Conservation (phyloP, 2,329 filamentous ascomycete species). For the Endoconidiophora laricicola region DNA sequence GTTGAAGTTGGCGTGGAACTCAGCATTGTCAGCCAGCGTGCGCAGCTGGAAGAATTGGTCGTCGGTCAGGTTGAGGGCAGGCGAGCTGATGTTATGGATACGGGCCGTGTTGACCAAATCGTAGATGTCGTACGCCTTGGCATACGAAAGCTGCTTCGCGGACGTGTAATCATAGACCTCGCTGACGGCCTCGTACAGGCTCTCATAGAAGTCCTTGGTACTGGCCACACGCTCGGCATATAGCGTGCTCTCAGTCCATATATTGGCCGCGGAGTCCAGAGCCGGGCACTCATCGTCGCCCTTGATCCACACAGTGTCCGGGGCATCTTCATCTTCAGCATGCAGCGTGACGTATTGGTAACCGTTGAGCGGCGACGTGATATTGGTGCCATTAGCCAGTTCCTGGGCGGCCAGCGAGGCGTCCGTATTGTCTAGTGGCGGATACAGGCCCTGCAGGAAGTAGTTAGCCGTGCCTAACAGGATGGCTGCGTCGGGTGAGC, state of each 20-base stretch:
- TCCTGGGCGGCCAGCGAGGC: conserved; percentile 17
- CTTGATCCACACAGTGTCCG: conserved; percentile 23
- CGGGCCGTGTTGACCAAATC: conserved; percentile 22
- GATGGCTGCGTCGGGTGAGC: conserved; percentile 20
- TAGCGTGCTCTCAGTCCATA: conserved; percentile 18
- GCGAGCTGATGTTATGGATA: conserved; percentile 20
- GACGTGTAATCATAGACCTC: conserved; percentile 20
- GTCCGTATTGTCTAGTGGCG: conserved; percentile 18
- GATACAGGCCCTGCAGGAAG: conserved; percentile 23
- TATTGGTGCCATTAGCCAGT: conserved; percentile 20
- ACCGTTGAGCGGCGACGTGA: conserved; percentile 18
- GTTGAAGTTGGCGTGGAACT: conserved; percentile 21
- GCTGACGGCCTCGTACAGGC: conserved; percentile 18
- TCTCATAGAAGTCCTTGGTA: conserved; percentile 19
- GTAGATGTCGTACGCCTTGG: conserved; percentile 22
- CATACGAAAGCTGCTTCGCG: conserved; percentile 20
- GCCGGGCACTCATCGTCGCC: conserved; percentile 21
- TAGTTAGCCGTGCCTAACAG: conserved; percentile 22
- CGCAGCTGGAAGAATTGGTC: conserved; percentile 20
- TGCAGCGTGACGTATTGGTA: conserved; percentile 22
- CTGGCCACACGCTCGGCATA: conserved; percentile 17
- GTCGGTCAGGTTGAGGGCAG: conserved; percentile 19
- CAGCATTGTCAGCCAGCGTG: conserved; percentile 20
- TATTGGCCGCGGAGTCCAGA: conserved; percentile 16
- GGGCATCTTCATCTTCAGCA: conserved; percentile 19